phyloP scores from a whole-genome alignment of 179 eudicot genomes.

The Dionaea muscipula region DNA sequence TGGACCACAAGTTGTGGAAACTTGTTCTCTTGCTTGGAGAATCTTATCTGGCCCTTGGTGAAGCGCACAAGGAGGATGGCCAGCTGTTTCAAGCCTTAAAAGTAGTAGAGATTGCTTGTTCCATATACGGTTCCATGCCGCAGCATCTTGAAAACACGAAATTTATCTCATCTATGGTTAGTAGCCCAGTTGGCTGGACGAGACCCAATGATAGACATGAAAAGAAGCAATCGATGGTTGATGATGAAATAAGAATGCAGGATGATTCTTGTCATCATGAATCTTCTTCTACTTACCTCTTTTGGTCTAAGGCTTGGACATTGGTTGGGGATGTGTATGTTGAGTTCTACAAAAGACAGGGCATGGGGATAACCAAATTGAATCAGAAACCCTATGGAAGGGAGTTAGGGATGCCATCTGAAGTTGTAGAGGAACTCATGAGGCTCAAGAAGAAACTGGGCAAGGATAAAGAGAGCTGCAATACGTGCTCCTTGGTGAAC shows the following conservation, averaged over 20 bases:
- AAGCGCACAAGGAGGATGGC: slow-evolving; percentile 62
- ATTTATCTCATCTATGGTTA: slow-evolving; percentile 69
- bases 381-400: slow-evolving; percentile 26
- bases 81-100: slow-evolving; percentile 72
- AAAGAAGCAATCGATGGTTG: slow-evolving; percentile 16
- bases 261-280: slow-evolving; percentile 16
- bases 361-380: slow-evolving; percentile 26
- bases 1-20: slow-evolving; percentile 86
- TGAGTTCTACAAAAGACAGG: slow-evolving; percentile 43
- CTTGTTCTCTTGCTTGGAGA: slow-evolving; percentile 90
- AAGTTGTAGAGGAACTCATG: slow-evolving; percentile 67
- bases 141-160: slow-evolving; percentile 61
- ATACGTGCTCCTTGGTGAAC: slow-evolving; percentile 65
- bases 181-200: slow-evolving; percentile 20
- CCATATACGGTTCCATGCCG: slow-evolving; percentile 93
- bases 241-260: slow-evolving; percentile 14
- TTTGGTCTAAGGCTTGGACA: slow-evolving; percentile 92
- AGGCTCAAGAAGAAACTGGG: slow-evolving; percentile 80
- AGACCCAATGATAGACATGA: slow-evolving; percentile 17
- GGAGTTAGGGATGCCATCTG: slow-evolving; percentile 71
- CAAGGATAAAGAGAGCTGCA: slow-evolving; percentile 53
- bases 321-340: slow-evolving; percentile 79
- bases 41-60: slow-evolving; percentile 79
- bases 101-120: slow-evolving; percentile 70
- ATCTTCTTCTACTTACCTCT: slow-evolving; percentile 49